Evolutionary conservation across 768 basidiomycete genomes (phyloP).

Genomic region (Cystofilobasidium ferigula): DNA sequence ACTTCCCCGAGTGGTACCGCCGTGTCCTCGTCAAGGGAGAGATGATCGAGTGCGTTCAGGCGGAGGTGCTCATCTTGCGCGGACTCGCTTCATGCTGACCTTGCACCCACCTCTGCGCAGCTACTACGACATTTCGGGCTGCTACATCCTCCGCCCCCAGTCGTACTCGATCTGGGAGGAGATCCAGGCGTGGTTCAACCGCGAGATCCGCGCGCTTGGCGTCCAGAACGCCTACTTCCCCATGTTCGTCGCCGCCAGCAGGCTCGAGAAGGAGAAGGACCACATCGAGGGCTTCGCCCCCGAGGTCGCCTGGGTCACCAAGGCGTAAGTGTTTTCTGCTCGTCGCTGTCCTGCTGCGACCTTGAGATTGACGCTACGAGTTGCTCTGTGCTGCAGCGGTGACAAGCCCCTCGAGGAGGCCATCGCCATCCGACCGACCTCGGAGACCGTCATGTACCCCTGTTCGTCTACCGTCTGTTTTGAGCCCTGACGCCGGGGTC

Average conservation of each 20-base stretch:
- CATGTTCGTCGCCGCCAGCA: constrained; percentile 88
- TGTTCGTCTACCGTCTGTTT: constrained; percentile 46
- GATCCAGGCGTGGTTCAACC: constrained; percentile 94
- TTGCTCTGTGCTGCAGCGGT: constrained; percentile 48
- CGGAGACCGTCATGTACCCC: constrained; percentile 98
- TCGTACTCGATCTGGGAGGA: constrained; percentile 94
- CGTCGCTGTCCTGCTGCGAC: neutral
- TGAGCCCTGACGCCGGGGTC: neutral
- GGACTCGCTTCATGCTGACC: neutral
- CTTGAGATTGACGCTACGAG: neutral
- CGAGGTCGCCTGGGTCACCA: constrained; percentile 99
- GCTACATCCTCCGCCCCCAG: constrained; percentile 97
- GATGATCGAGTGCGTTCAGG: constrained; percentile 60
- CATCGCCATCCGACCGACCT: constrained; percentile 94
- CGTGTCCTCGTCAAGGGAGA: constrained; percentile 93
- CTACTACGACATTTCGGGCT: constrained; percentile 96
- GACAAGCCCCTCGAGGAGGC: constrained; percentile 89
- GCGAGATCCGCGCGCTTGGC: constrained; percentile 79
- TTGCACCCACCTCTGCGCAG: neutral
- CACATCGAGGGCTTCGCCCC: constrained; percentile 99
- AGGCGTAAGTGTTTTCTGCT: constrained; percentile 55
- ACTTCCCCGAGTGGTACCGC: constrained; percentile 89
- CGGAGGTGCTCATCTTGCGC: neutral
- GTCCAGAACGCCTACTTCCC: constrained; percentile 98
- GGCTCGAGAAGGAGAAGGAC: constrained; percentile 91